Percentiles rank a stretch among this genome's conserved stretches.
phyloP scores from a whole-genome alignment of 2,329 filamentous ascomycete species.

The Ascosphaera aggregata region DNA sequence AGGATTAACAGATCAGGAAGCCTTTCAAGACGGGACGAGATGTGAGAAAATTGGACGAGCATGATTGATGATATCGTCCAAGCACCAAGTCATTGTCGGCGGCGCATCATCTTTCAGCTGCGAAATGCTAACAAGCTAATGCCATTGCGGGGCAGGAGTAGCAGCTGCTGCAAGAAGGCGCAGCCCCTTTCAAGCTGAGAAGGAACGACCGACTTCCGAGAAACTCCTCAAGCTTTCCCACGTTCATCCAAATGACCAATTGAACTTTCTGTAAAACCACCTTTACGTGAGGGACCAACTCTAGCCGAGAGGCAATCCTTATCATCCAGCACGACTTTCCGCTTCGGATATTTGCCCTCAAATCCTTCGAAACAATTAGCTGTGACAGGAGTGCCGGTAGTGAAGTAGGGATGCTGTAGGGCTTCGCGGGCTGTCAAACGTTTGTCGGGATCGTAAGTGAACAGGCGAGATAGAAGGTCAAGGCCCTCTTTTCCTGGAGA shows the following conservation, averaged over 20 bases:
- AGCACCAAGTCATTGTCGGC: too few species aligned
- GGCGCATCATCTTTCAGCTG: too few species aligned
- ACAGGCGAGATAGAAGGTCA: constrained; percentile 53
- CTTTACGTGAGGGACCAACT: constrained; percentile 21
- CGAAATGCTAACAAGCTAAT: too few species aligned
- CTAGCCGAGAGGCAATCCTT: constrained; percentile 87
- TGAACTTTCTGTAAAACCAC: constrained; percentile 49
- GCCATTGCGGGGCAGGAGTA: too few species aligned
- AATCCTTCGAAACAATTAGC: constrained; percentile 80
- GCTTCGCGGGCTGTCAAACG: constrained; percentile 72
- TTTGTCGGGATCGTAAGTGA: constrained; percentile 84
- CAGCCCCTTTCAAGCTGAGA: too few species aligned
- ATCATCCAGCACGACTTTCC: constrained; percentile 80
- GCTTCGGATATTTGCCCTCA: constrained; percentile 69
- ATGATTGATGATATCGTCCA: too few species aligned
- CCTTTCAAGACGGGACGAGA: too few species aligned
- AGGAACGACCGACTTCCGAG: not conserved
- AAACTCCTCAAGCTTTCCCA: constrained; percentile 30
- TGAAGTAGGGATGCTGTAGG: constrained; percentile 78
- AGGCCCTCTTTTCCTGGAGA: constrained; percentile 56
- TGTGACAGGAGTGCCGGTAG: constrained; percentile 40
- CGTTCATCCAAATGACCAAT: constrained; percentile 37
- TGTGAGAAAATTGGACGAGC: too few species aligned
- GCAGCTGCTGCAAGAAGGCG: too few species aligned
- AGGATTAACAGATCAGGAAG: too few species aligned